A percentile compares a stretch with the other conserved stretches of the same genome.
These are phyloP conservation scores for Plenodomus tracheiphilus DNA, from an alignment of 2,329 filamentous ascomycete species.

Conservation along the genomic window DNA sequence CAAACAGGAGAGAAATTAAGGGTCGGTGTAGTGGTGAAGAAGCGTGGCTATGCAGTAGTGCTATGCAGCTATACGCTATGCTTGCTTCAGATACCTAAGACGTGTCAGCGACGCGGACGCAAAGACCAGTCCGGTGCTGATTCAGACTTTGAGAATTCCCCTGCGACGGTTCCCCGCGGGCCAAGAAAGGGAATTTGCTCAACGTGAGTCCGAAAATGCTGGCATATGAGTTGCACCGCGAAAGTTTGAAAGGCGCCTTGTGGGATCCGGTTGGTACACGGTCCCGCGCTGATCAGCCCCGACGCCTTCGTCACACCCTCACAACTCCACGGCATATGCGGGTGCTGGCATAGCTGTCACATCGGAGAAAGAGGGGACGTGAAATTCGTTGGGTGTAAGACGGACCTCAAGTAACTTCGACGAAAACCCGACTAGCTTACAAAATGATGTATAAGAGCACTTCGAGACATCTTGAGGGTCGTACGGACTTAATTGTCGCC, in stretches of 20 bases:
- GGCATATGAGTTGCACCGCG: not conserved
- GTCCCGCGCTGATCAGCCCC: constrained; percentile 1
- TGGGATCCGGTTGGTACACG: not conserved
- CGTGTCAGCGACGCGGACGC: not conserved
- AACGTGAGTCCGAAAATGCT: not conserved
- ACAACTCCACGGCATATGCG: not conserved
- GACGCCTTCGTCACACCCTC: not conserved
- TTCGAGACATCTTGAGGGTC: not conserved
- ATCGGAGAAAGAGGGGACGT: constrained; percentile 7
- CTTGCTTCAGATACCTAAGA: not conserved
- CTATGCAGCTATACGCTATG: not conserved
- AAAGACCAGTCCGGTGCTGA: not conserved
- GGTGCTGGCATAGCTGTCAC: not conserved
- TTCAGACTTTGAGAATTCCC: not conserved
- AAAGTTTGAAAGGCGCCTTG: not conserved
- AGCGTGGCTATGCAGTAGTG: not conserved
- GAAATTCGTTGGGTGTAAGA: not conserved
- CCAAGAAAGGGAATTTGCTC: not conserved
- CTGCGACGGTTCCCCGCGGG: constrained; percentile 5
- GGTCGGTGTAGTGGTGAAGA: not conserved
- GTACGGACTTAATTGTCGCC: not conserved
- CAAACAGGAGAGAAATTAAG: no score
- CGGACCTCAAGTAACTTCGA: not conserved
- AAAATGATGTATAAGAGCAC: not conserved
- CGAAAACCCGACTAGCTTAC: not conserved